Evolutionary conservation across 371 early-diverging fungal genomes (phyloP).

Genomic region (Lichtheimia hyalospora): DNA sequence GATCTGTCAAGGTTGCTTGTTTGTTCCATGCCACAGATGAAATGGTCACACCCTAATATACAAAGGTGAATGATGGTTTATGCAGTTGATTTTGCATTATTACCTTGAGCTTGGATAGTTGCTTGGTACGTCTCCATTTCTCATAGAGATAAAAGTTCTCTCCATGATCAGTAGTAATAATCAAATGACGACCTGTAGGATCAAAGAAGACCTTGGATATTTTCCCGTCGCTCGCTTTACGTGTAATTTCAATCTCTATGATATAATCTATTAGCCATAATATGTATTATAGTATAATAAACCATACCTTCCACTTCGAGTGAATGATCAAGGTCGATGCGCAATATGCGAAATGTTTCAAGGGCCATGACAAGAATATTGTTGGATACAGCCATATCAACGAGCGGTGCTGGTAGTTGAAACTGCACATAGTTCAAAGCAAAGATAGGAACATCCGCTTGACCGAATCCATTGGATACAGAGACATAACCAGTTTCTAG

Average conservation of each 20-base stretch:
- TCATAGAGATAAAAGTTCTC: slow-evolving; percentile 85
- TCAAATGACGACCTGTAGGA: slow-evolving; percentile 84
- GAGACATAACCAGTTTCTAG: slow-evolving; percentile 58
- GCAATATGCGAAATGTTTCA: slow-evolving; percentile 61
- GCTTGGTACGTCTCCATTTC: slow-evolving; percentile 74
- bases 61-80: background rate
- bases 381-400: slow-evolving; percentile 77
- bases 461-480: slow-evolving; percentile 36
- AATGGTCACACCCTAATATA: slow-evolving; percentile 73
- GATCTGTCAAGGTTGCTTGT: slow-evolving; percentile 46
- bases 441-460: slow-evolving; percentile 65
- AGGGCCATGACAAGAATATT: slow-evolving; percentile 76
- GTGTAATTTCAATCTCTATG: slow-evolving; percentile 76
- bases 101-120: slow-evolving; percentile 66
- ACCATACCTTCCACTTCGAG: slow-evolving; percentile 23
- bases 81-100: background rate
- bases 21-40: slow-evolving; percentile 91
- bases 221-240: slow-evolving; percentile 61
- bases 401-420: slow-evolving; percentile 67
- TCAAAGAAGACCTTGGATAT: slow-evolving; percentile 79
- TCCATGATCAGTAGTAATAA: slow-evolving; percentile 83
- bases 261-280: too few relatives aligned
- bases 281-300: too few relatives aligned
- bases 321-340: slow-evolving; percentile 66
- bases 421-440: slow-evolving; percentile 82